Percentiles rank a stretch among this genome's conserved stretches.
Evolutionary conservation across 1,284 basidiomycete genomes (phyloP).

Genomic region (Ceratobasidium sp.): DNA sequence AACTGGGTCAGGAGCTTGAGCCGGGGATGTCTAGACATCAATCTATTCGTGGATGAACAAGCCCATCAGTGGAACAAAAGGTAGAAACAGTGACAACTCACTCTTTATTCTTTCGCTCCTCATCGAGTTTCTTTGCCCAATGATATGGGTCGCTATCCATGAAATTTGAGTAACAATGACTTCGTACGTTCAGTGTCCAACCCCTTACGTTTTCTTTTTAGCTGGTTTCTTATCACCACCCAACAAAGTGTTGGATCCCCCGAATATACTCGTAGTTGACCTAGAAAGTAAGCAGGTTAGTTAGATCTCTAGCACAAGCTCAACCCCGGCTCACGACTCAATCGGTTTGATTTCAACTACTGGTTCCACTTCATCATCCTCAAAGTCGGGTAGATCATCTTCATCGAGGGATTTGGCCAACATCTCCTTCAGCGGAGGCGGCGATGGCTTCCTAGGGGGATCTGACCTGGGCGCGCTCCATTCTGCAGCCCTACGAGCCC

Average conservation of each 20-base stretch:
- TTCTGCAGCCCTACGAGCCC: slow-evolving; percentile 37
- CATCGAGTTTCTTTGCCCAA: slow-evolving; percentile 40
- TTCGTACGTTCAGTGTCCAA: not conserved
- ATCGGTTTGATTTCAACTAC: not conserved
- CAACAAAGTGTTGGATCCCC: slow-evolving; percentile 23
- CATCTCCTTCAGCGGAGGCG: slow-evolving; percentile 33
- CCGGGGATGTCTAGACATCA: slow-evolving; percentile 27
- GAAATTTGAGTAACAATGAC: not conserved
- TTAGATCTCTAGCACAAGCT: not conserved
- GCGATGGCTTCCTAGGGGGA: slow-evolving; percentile 15
- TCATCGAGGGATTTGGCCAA: slow-evolving; percentile 17
- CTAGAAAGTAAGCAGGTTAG: not conserved
- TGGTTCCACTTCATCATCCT: slow-evolving; percentile 27
- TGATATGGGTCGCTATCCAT: slow-evolving; percentile 32
- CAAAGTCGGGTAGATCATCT: slow-evolving; percentile 37
- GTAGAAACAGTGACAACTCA: not conserved
- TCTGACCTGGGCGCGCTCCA: slow-evolving; percentile 31
- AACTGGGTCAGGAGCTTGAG: slow-evolving; percentile 21
- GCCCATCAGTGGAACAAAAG: not conserved
- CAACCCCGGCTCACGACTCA: not conserved
- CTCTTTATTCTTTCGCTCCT: slow-evolving; percentile 38
- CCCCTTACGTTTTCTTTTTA: slow-evolving; percentile 34
- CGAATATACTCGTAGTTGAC: slow-evolving; percentile 25
- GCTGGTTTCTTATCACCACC: not conserved
- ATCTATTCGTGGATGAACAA: not conserved